Evolutionary conservation across 208 protist genomes (phyloP).

Genomic region (Acanthamoeba culbertsoni): DNA sequence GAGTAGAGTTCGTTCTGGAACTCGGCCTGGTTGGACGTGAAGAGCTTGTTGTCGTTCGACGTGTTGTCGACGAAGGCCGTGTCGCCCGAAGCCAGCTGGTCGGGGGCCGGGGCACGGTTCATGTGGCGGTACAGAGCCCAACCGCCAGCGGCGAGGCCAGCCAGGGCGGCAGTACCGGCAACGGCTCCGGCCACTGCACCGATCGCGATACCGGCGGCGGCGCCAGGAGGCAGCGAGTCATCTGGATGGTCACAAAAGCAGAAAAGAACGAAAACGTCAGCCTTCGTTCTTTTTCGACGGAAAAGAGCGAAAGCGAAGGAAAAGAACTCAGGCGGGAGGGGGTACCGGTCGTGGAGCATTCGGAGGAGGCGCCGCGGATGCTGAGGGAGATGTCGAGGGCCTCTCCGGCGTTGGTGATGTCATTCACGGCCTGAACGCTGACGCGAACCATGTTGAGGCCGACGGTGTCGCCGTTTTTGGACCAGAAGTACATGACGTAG

Average conservation of each 20-base stretch:
- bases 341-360: not conserved
- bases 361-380: not conserved
- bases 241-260: not conserved
- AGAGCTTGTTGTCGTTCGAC: constrained; percentile 40
- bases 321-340: too few species aligned
- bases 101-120: not conserved
- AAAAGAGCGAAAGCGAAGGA: too few species aligned
- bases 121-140: not conserved
- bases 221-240: not conserved
- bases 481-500: constrained; percentile 16
- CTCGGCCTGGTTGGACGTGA: constrained; percentile 26
- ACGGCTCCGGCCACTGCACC: not conserved
- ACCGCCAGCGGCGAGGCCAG: not conserved
- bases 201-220: not conserved
- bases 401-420: not conserved
- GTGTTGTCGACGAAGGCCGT: constrained; percentile 31
- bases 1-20: constrained; percentile 44
- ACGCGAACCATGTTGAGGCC: not conserved
- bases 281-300: too few species aligned
- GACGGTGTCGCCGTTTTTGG: not conserved
- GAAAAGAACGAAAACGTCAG: not conserved
- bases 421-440: not conserved
- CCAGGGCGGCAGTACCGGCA: not conserved
- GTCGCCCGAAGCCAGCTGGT: constrained; percentile 2
- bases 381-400: not conserved